Evolutionary conservation across 768 basidiomycete genomes (phyloP).

Genomic region (Pisolithus sp.): DNA sequence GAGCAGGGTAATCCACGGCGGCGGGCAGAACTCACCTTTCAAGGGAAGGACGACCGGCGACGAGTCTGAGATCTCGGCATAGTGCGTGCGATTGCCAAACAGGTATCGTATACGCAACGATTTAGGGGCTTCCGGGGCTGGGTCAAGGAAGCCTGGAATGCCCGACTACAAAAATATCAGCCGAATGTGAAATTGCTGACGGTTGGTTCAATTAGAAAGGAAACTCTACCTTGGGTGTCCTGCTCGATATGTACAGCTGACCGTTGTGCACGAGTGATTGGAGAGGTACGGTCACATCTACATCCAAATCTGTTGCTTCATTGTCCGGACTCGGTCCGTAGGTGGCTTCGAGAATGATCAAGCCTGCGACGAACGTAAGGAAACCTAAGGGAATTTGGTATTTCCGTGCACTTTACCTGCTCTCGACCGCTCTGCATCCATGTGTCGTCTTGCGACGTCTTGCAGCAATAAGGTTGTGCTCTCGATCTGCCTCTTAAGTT

Average conservation of each 20-base stretch:
- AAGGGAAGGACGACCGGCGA: slow-evolving; percentile 66
- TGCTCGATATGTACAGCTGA: slow-evolving; percentile 72
- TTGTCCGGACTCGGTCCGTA: slow-evolving; percentile 57
- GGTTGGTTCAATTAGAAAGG: background rate
- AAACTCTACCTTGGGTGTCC: slow-evolving; percentile 58
- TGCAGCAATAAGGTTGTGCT: slow-evolving; percentile 57
- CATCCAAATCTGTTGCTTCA: slow-evolving; percentile 46
- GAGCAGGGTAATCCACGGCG: background rate
- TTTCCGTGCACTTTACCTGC: slow-evolving; percentile 44
- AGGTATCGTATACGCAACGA: slow-evolving; percentile 64
- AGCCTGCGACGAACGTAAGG: slow-evolving; percentile 39
- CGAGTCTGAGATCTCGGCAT: slow-evolving; percentile 70
- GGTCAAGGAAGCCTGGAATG: slow-evolving; percentile 86
- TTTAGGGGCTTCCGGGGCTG: slow-evolving; percentile 69
- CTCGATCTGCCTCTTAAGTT: slow-evolving; percentile 55
- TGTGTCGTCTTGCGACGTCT: slow-evolving; percentile 60
- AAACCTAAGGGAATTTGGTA: slow-evolving; percentile 3
- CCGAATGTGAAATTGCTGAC: background rate
- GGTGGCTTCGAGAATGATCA: slow-evolving; percentile 68
- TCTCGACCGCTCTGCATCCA: slow-evolving; percentile 54
- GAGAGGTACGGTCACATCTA: slow-evolving; percentile 76
- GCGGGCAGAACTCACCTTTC: slow-evolving; percentile 47
- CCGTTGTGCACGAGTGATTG: slow-evolving; percentile 77
- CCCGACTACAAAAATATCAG: slow-evolving; percentile 40
- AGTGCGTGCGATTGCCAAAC: slow-evolving; percentile 70